These are phyloP conservation scores for Vaccinium vitisidaea DNA, from an alignment of 148 eudicot genomes.

Conservation along the genomic window DNA sequence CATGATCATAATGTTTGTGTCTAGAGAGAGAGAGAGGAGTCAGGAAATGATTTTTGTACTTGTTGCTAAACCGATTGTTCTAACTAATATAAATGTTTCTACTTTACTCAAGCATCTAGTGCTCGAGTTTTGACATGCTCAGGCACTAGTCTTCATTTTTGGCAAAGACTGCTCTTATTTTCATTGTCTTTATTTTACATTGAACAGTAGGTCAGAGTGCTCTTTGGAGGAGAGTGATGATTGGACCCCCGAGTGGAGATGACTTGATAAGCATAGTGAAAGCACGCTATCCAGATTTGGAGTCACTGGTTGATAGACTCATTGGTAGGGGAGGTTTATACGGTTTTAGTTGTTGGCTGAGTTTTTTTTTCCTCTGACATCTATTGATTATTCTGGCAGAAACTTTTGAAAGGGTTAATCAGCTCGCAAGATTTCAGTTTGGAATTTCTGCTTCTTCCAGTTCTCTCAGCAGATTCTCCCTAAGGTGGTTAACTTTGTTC, in stretches of 20 bases:
- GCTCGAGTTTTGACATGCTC: background rate
- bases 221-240: conserved; percentile 88
- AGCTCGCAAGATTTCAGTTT: conserved; percentile 34
- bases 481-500: conserved; percentile 45
- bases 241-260: conserved; percentile 45
- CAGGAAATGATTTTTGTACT: background rate
- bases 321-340: conserved; percentile 43
- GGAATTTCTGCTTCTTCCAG: conserved; percentile 34
- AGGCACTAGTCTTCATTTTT: background rate
- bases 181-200: background rate
- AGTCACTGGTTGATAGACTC: conserved; percentile 57
- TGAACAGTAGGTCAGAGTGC: conserved; percentile 47
- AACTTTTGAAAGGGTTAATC: conserved; percentile 61
- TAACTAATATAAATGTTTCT: background rate
- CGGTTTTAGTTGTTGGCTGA: conserved; percentile 3
- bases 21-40: background rate
- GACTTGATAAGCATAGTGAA: conserved; percentile 64
- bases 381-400: conserved; percentile 35
- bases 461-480: conserved; percentile 58
- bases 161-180: background rate
- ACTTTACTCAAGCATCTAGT: background rate
- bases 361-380: background rate
- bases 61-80: background rate
- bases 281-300: conserved; percentile 65
- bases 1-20: background rate